A percentile compares a stretch with the other conserved stretches of the same genome.
These are phyloP conservation scores for Fistulina hepatica DNA, from an alignment of 1,284 basidiomycete species.

Conservation along the genomic window DNA sequence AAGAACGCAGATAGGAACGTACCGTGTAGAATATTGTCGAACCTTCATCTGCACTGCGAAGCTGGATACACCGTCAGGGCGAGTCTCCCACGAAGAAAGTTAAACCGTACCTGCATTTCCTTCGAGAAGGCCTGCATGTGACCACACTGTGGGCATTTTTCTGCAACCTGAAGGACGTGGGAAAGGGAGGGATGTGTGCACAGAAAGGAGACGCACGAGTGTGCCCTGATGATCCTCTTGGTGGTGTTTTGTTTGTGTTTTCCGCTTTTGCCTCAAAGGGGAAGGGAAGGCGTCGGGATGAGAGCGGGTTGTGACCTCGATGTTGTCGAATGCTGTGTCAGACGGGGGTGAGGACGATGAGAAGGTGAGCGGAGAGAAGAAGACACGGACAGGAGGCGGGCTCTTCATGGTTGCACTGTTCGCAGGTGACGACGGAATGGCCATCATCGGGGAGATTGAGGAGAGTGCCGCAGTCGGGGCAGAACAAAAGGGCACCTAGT, in stretches of 20 bases:
- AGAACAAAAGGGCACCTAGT: slow-evolving; percentile 85
- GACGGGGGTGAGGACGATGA: not conserved
- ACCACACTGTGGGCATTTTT: slow-evolving; percentile 88
- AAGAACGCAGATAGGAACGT: slow-evolving; percentile 18
- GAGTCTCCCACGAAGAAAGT: slow-evolving; percentile 1
- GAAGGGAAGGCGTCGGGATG: slow-evolving; percentile 94
- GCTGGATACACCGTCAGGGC: slow-evolving; percentile 30
- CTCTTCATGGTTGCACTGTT: slow-evolving; percentile 81
- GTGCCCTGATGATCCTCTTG: slow-evolving; percentile 66
- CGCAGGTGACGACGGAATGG: slow-evolving; percentile 70
- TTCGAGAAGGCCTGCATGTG: slow-evolving; percentile 71
- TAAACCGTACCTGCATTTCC: slow-evolving; percentile 57
- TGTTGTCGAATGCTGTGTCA: slow-evolving; percentile 85
- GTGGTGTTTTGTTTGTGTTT: slow-evolving; percentile 80
- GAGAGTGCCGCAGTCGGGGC: slow-evolving; percentile 84
- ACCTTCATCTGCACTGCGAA: slow-evolving; percentile 85
- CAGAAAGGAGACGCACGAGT: slow-evolving; percentile 35
- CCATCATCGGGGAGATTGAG: slow-evolving; percentile 78
- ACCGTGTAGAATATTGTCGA: slow-evolving; percentile 78
- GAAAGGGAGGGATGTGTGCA: not conserved
- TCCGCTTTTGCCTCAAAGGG: slow-evolving; percentile 76
- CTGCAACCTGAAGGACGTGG: slow-evolving; percentile 55
- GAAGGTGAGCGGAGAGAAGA: too few species aligned
- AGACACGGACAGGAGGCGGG: slow-evolving; percentile 72
- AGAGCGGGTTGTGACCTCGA: slow-evolving; percentile 82